These are phyloP conservation scores for Gnomoniopsis sp. DNA, from an alignment of 2,329 filamentous ascomycete species.

Conservation along the genomic window DNA sequence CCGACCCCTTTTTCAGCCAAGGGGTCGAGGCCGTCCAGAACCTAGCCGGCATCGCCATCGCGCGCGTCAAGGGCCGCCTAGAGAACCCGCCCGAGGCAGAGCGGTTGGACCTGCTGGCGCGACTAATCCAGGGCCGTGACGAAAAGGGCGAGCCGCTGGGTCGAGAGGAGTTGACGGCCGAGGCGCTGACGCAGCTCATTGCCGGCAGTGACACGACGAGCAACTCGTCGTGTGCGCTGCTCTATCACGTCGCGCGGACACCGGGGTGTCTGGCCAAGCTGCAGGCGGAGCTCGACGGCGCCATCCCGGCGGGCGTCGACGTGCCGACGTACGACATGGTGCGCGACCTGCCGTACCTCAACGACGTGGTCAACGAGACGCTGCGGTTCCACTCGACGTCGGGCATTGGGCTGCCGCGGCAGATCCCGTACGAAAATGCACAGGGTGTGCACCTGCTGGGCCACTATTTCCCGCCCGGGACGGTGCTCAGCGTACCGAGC, in stretches of 20 bases:
- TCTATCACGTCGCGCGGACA: constrained; percentile 71
- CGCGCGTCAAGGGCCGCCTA: constrained; percentile 71
- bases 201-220: constrained; percentile 74
- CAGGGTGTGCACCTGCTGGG: constrained; percentile 62
- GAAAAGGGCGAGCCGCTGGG: constrained; percentile 73
- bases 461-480: constrained; percentile 69
- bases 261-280: constrained; percentile 70
- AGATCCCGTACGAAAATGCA: constrained; percentile 58
- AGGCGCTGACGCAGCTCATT: constrained; percentile 85
- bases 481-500: constrained; percentile 73
- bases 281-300: constrained; percentile 70
- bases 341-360: constrained; percentile 71
- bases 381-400: constrained; percentile 86
- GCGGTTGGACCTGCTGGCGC: constrained; percentile 75
- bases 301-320: constrained; percentile 55
- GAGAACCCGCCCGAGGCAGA: constrained; percentile 63
- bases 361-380: constrained; percentile 75
- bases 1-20: constrained; percentile 76
- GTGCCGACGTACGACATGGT: constrained; percentile 73
- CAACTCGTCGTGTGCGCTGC: constrained; percentile 77
- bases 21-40: constrained; percentile 73
- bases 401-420: constrained; percentile 76
- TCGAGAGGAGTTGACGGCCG: constrained; percentile 77
- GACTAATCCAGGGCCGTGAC: constrained; percentile 83
- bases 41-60: constrained; percentile 83